These are phyloP conservation scores for Citropsis articulata DNA, from an alignment of 345 rosid species.

Conservation along the genomic window DNA sequence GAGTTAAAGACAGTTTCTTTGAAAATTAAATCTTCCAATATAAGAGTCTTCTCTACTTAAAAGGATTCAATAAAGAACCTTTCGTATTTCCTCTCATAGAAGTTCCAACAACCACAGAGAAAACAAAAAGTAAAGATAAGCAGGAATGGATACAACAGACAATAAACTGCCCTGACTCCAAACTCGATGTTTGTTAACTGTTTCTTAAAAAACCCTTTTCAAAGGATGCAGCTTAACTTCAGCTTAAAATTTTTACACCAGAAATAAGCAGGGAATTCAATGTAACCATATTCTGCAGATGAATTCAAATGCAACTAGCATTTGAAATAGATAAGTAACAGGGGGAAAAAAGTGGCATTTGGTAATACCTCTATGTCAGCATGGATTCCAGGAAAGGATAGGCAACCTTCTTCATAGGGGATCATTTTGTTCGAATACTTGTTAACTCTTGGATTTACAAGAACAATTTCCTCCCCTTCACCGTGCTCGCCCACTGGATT, in stretches of 20 bases:
- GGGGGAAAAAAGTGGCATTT: not conserved
- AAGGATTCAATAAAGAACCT: not conserved
- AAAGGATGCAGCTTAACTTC: not conserved
- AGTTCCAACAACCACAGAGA: not conserved
- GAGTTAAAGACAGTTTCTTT: not conserved
- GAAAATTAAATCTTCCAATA: not conserved
- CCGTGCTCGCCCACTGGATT: slow-evolving; percentile 73
- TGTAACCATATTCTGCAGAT: not conserved
- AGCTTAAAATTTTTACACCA: not conserved
- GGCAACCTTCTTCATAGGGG: slow-evolving; percentile 78
- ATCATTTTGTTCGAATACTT: slow-evolving; percentile 64
- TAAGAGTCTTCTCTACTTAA: not conserved
- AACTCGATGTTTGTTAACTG: no score
- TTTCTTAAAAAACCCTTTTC: no score
- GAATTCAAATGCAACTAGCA: not conserved
- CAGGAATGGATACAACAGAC: not conserved
- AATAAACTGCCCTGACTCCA: not conserved
- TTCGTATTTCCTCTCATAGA: not conserved
- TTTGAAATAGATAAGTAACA: not conserved
- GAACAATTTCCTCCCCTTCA: slow-evolving; percentile 86
- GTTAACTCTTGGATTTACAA: slow-evolving; percentile 75
- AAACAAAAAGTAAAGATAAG: not conserved
- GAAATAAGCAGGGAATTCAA: not conserved
- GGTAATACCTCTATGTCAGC: slow-evolving; percentile 74
- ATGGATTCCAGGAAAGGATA: slow-evolving; percentile 86